Percentiles rank a stretch among this genome's conserved stretches.
These are phyloP conservation scores for Komagataella populi DNA, from an alignment of 805 yeast species.

Conservation along the genomic window DNA sequence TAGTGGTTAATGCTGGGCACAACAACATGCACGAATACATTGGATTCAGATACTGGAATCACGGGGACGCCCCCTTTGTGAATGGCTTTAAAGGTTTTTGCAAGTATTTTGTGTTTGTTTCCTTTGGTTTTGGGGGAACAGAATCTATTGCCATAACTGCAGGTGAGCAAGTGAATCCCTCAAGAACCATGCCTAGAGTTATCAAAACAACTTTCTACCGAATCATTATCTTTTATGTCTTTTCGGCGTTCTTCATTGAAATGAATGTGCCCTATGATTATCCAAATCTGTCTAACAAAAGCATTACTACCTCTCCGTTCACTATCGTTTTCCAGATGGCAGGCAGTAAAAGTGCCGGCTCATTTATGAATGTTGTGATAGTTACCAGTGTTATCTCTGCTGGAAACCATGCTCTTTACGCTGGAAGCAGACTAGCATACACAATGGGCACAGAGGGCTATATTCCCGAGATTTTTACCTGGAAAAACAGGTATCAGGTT, in stretches of 20 bases:
- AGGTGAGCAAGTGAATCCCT: conserved; percentile 40
- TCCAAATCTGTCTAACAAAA: conserved; percentile 27
- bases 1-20: conserved; percentile 46
- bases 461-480: conserved; percentile 27
- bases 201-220: conserved; percentile 44
- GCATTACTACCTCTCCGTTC: conserved; percentile 52
- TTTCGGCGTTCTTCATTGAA: conserved; percentile 34
- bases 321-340: conserved; percentile 44
- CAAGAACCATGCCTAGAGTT: conserved; percentile 42
- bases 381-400: conserved; percentile 40
- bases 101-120: conserved; percentile 40
- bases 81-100: conserved; percentile 47
- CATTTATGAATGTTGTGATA: conserved; percentile 46
- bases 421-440: conserved; percentile 30
- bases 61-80: conserved; percentile 38
- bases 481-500: conserved; percentile 25
- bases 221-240: conserved; percentile 34
- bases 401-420: conserved; percentile 44
- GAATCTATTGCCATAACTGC: conserved; percentile 49
- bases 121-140: conserved; percentile 50
- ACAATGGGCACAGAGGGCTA: conserved; percentile 37
- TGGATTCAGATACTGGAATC: conserved; percentile 35
- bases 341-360: conserved; percentile 41
- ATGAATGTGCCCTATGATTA: conserved; percentile 47
- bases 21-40: conserved; percentile 29